phyloP scores from a whole-genome alignment of 2,329 filamentous ascomycete genomes.

The Colletotrichum sp. region DNA sequence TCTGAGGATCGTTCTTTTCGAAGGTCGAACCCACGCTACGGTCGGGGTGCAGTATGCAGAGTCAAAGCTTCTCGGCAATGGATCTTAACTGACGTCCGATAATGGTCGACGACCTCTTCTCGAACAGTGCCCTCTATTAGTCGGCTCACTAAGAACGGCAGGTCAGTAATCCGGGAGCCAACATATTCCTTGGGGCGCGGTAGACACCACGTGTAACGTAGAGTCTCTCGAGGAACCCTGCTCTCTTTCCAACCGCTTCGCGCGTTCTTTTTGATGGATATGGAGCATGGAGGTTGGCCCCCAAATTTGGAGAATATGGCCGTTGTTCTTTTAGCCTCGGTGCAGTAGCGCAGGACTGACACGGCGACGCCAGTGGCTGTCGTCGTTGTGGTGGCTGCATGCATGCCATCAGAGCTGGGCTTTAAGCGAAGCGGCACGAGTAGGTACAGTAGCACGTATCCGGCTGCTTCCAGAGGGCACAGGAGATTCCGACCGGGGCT shows the following conservation, averaged over 20 bases:
- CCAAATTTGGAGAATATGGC: conserved; percentile 15
- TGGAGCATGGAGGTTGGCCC: conserved; percentile 5
- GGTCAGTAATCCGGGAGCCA: neutral
- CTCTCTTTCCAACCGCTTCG: neutral
- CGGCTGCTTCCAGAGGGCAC: neutral
- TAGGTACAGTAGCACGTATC: neutral
- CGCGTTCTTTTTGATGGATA: neutral
- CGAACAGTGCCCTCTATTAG: neutral
- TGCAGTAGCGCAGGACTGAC: conserved; percentile 10
- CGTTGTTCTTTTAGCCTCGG: conserved; percentile 14
- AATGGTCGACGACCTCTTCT: neutral
- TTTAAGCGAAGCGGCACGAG: conserved; percentile 6
- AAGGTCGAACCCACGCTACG: neutral
- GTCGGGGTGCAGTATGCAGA: conserved; percentile 11
- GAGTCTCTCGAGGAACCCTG: neutral
- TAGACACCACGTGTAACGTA: conserved; percentile 3
- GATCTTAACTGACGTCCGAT: neutral
- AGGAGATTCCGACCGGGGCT: neutral
- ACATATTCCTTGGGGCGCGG: neutral
- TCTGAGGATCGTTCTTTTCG: neutral
- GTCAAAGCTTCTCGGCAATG: conserved; percentile 13
- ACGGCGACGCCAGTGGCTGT: neutral
- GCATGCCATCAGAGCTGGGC: conserved; percentile 2
- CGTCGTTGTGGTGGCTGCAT: conserved; percentile 3
- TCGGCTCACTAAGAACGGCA: neutral